These are phyloP conservation scores for Laburnicola sp. DNA, from an alignment of 2,329 filamentous ascomycete species.

Conservation along the genomic window DNA sequence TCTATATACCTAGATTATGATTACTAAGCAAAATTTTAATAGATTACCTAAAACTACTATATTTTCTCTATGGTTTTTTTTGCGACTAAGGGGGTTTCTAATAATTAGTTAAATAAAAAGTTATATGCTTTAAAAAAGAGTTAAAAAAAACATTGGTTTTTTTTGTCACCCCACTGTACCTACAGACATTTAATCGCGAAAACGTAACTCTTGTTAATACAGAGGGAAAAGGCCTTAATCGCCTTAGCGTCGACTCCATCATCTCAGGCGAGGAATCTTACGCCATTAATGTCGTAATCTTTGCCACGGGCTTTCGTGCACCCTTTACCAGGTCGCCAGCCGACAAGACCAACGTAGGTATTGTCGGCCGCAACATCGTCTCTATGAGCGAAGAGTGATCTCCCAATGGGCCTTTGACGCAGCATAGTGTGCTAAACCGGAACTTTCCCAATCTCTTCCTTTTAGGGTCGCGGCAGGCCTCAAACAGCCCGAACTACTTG, in stretches of 20 bases:
- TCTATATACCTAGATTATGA: too few relatives aligned
- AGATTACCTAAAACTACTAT: too few relatives aligned
- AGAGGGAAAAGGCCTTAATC: constrained; percentile 55
- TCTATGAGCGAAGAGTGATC: constrained; percentile 53
- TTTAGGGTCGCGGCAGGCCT: constrained; percentile 22
- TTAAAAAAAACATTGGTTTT: too few relatives aligned
- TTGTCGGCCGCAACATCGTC: constrained; percentile 51
- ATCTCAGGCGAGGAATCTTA: constrained; percentile 55
- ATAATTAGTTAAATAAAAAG: too few relatives aligned
- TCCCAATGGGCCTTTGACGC: constrained; percentile 51
- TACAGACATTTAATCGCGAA: constrained; percentile 60
- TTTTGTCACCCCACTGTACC: too few relatives aligned
- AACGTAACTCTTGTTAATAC: constrained; percentile 67
- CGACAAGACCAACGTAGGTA: constrained; percentile 35
- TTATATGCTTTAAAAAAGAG: too few relatives aligned
- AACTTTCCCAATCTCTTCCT: constrained; percentile 27
- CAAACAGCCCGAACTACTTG: constrained; percentile 16
- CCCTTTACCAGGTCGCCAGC: not conserved
- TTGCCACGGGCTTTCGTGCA: constrained; percentile 50
- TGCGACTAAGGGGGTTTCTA: too few relatives aligned
- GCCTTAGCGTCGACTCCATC: constrained; percentile 48
- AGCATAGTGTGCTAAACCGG: constrained; percentile 51
- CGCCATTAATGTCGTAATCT: constrained; percentile 53
- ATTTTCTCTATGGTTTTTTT: too few relatives aligned
- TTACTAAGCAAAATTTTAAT: too few relatives aligned